Evolutionary conservation across 116 monocot species (phyloP), one percentile per base, ranked within the genome.

Genomic region (Dioscorea cayenensis): DNA sequence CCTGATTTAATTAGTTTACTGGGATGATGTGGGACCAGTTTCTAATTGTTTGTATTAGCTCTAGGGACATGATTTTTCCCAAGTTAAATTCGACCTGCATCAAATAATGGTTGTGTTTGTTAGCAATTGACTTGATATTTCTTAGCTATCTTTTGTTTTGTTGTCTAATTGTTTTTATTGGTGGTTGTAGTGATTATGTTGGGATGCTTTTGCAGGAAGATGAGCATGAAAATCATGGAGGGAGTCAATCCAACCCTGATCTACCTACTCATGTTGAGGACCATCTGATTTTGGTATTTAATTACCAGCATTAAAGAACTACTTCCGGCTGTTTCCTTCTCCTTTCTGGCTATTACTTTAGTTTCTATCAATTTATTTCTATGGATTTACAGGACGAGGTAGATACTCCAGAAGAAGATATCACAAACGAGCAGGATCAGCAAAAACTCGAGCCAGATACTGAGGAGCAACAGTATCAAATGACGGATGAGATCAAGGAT

Each of bases 311-410:
- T 43, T 43, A 12, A 43, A 43, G 43, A 43, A 43, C 43, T 43
- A 43, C 43, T n/a, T n/a, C 55, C 3, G 17, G 17, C 17, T 16
- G 4, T 55, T 14, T 55, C 14, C 16, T 55, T 55, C 55, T 5
- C 55, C 55, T 55, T 16, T 55, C 19, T 18, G 4, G 32, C 2
- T 55, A 55, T 16, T 55, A 55, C n/a, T 55, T 16, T 55, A 55
- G 0, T 55, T 55, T 16, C 19, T 55, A 55, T 55, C 55, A 18
- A 5, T 55, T 3, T 19, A 5, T 55, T n/a, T 55, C 14, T 16
- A n/a, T 55, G 55, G 1, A 2, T n/a, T 3, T 77, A 60, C 76
- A 85, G 85, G 71, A 78, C 68, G 86, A 77, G 43, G 35, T 36
- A 21, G 71, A 71, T 43, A 70, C 63, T 27, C 35, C 67, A 25